Conservation (phyloP, 371 early-diverging fungal species). For the Synchytrium microbalum region DNA sequence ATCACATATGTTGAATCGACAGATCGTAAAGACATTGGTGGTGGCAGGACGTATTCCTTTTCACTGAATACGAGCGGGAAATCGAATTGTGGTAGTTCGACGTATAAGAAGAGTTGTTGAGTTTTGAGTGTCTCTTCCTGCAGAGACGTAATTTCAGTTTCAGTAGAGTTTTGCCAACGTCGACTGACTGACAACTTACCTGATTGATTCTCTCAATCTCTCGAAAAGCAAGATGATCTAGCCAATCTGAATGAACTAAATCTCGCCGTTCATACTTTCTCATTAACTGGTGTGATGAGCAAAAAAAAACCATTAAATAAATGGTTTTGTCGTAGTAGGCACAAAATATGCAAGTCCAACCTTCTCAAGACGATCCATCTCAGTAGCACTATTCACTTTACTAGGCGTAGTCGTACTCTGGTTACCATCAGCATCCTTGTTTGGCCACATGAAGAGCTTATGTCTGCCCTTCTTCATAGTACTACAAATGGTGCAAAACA, state of each 20-base stretch:
- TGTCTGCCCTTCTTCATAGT: slow-evolving; percentile 76
- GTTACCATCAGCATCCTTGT: slow-evolving; percentile 55
- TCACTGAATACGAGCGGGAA: slow-evolving; percentile 87
- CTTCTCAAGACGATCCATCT: slow-evolving; percentile 83
- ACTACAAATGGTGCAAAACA: slow-evolving; percentile 22
- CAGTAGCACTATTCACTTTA: slow-evolving; percentile 43
- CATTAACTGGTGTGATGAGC: slow-evolving; percentile 45
- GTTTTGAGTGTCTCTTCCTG: slow-evolving; percentile 28
- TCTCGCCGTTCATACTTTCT: slow-evolving; percentile 82
- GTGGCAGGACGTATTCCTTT: slow-evolving; percentile 40
- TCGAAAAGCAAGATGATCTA: slow-evolving; percentile 78
- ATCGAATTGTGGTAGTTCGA: slow-evolving; percentile 88
- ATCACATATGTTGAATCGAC: slow-evolving; percentile 22
- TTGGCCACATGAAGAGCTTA: slow-evolving; percentile 63
- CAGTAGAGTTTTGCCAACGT: background rate
- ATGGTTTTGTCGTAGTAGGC: background rate
- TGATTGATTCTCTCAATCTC: slow-evolving; percentile 71
- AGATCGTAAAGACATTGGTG: slow-evolving; percentile 12
- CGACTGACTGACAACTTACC: slow-evolving; percentile 26
- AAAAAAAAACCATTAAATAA: background rate
- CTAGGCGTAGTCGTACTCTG: slow-evolving; percentile 52
- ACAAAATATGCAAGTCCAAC: slow-evolving; percentile 38
- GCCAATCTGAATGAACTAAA: slow-evolving; percentile 76
- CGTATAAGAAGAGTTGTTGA: slow-evolving; percentile 61
- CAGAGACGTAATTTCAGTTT: background rate